Percentiles rank a stretch among this genome's conserved stretches.
These are phyloP conservation scores for Pyrenophora tritici-repentis DNA, from an alignment of 2,329 filamentous ascomycete species.

Conservation along the genomic window DNA sequence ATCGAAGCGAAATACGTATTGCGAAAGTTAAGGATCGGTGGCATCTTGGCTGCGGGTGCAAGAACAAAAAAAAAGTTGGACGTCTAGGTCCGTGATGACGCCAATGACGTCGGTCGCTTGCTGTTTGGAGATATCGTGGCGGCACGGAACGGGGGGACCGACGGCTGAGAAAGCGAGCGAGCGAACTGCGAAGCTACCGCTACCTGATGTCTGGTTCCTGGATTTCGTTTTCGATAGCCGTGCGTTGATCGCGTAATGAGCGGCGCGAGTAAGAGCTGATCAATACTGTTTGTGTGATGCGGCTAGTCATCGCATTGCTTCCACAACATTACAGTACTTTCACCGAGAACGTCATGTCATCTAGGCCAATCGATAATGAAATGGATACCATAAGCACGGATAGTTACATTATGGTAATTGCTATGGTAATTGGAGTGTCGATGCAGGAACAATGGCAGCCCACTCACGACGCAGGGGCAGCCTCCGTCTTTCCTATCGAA, in stretches of 20 bases:
- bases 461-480: constrained; percentile 12
- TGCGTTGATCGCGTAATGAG: constrained; percentile 15
- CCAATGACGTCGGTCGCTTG: constrained; percentile 22
- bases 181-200: not conserved
- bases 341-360: not conserved
- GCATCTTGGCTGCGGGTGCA: too few relatives aligned
- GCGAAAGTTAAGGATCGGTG: too few relatives aligned
- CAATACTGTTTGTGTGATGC: not conserved
- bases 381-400: constrained; percentile 8
- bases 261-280: not conserved
- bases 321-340: not conserved
- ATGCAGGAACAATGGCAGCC: constrained; percentile 20
- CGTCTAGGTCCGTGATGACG: constrained; percentile 19
- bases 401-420: not conserved
- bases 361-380: constrained; percentile 3
- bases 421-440: not conserved
- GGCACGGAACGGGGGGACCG: constrained; percentile 12
- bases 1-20: not conserved
- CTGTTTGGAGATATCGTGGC: constrained; percentile 5
- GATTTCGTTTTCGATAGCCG: constrained; percentile 8
- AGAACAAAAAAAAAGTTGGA: constrained; percentile 6
- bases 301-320: not conserved
- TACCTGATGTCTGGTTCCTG: constrained; percentile 22
- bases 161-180: constrained; percentile 4
- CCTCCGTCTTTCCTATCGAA: constrained; percentile 8